These are phyloP conservation scores for Hymenoscyphus infarciens DNA, from an alignment of 2,329 filamentous ascomycete species.

Conservation along the genomic window DNA sequence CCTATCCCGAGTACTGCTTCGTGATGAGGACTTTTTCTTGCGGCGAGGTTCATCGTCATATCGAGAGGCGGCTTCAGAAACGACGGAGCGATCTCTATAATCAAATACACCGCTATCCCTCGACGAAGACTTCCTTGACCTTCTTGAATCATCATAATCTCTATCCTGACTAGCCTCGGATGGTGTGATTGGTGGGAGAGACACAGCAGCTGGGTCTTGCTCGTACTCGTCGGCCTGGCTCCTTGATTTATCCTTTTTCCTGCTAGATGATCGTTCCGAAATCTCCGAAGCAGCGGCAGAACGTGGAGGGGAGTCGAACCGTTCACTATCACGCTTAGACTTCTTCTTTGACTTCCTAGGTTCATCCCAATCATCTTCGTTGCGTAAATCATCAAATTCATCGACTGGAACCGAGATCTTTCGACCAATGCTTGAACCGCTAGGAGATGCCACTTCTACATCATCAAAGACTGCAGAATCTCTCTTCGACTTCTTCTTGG, in stretches of 20 bases:
- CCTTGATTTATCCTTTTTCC: conserved; percentile 27
- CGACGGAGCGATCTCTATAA: conserved; percentile 45
- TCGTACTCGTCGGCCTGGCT: conserved; percentile 27
- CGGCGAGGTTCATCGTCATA: conserved; percentile 26
- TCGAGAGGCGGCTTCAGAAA: conserved; percentile 42
- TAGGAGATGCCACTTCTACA: conserved; percentile 32
- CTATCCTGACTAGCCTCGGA: conserved; percentile 30
- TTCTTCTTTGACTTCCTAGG: conserved; percentile 35
- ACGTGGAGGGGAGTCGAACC: conserved; percentile 27
- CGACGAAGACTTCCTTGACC: conserved; percentile 36
- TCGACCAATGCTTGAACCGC: conserved; percentile 19
- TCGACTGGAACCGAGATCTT: conserved; percentile 32
- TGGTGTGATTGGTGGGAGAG: conserved; percentile 30
- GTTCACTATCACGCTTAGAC: conserved; percentile 35
- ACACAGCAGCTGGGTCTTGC: conserved; percentile 30
- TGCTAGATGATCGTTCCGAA: conserved; percentile 24
- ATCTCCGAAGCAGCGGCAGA: conserved; percentile 18
- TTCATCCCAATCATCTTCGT: conserved; percentile 37
- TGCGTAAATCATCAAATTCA: conserved; percentile 33
- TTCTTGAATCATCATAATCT: conserved; percentile 36
- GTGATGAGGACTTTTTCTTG: conserved; percentile 29
- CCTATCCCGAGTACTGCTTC: conserved; percentile 40
- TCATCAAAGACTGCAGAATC: conserved; percentile 35
- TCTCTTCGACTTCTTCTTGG: conserved; percentile 35
- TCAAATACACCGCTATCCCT: conserved; percentile 41